Evolutionary conservation across 208 protist species (phyloP).

Genomic region (Trypanosoma brucei): DNA sequence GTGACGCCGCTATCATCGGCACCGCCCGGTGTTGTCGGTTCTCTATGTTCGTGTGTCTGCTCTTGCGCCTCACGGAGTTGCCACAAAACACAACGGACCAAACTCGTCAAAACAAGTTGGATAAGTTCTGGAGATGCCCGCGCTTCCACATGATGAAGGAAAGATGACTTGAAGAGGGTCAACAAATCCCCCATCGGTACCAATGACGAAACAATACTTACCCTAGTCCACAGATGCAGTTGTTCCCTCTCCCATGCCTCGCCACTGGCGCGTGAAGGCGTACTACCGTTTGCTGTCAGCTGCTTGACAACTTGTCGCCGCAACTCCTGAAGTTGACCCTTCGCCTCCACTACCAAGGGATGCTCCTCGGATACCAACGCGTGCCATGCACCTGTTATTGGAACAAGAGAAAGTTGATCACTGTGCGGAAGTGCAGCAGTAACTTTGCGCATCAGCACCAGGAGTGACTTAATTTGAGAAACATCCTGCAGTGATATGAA

Average conservation of each 20-base stretch:
- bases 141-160: conserved; percentile 13
- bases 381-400: conserved; percentile 63
- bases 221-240: conserved; percentile 42
- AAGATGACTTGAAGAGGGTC: conserved; percentile 28
- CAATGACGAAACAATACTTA: conserved; percentile 58
- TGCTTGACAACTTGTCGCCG: conserved; percentile 47
- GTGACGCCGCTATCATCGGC: not conserved
- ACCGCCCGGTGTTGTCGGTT: not conserved
- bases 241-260: conserved; percentile 11
- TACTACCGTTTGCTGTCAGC: conserved; percentile 18
- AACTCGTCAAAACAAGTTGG: conserved; percentile 33
- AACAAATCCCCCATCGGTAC: conserved; percentile 42
- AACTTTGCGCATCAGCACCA: conserved; percentile 57
- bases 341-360: conserved; percentile 48
- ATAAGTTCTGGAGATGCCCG: conserved; percentile 23
- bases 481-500: conserved; percentile 46
- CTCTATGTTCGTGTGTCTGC: not conserved
- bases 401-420: conserved; percentile 28
- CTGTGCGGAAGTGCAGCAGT: conserved; percentile 18
- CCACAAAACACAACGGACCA: conserved; percentile 57
- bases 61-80: conserved; percentile 23
- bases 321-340: conserved; percentile 68
- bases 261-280: not conserved
- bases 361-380: conserved; percentile 51
- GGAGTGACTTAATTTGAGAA: conserved; percentile 34